Evolutionary conservation across 1,284 basidiomycete genomes (phyloP).

Genomic region (Puccinia coronata): DNA sequence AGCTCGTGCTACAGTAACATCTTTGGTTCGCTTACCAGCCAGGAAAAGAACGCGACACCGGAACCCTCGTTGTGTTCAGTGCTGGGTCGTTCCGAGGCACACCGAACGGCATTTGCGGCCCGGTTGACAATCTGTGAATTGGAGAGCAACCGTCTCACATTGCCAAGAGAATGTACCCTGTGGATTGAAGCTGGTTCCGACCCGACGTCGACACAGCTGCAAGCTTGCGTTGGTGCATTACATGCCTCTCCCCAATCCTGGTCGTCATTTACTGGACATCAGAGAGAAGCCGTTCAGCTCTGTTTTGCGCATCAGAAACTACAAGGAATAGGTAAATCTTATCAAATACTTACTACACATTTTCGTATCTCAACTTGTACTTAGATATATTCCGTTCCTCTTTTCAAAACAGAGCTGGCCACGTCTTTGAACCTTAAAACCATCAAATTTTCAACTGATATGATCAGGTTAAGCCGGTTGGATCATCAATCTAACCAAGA

Average conservation of each 20-base stretch:
- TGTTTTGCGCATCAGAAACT: conserved; percentile 38
- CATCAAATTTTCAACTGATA: conserved; percentile 19
- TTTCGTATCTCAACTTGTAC: neutral
- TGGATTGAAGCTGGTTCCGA: conserved; percentile 31
- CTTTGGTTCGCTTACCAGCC: conserved; percentile 4
- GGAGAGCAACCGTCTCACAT: conserved; percentile 3
- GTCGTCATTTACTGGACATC: conserved; percentile 44
- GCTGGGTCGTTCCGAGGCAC: conserved; percentile 26
- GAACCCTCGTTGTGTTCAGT: conserved; percentile 17
- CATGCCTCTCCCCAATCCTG: conserved; percentile 47
- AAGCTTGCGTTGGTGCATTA: conserved; percentile 39
- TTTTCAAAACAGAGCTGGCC: conserved; percentile 15
- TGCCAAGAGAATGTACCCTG: conserved; percentile 33
- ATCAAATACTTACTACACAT: neutral
- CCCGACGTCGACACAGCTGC: neutral
- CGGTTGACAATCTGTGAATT: conserved; percentile 47
- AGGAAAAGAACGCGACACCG: neutral
- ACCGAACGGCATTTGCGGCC: conserved; percentile 40
- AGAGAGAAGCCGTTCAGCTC: conserved; percentile 37
- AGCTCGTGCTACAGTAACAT: conserved; percentile 28
- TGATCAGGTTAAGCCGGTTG: conserved; percentile 19
- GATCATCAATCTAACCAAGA: conserved; percentile 25
- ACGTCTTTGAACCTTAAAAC: conserved; percentile 7
- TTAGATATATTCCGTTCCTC: neutral
- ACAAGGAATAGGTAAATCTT: conserved; percentile 31